Conservation (phyloP, 116 monocot genomes). For the Posidonia oceanica region DNA sequence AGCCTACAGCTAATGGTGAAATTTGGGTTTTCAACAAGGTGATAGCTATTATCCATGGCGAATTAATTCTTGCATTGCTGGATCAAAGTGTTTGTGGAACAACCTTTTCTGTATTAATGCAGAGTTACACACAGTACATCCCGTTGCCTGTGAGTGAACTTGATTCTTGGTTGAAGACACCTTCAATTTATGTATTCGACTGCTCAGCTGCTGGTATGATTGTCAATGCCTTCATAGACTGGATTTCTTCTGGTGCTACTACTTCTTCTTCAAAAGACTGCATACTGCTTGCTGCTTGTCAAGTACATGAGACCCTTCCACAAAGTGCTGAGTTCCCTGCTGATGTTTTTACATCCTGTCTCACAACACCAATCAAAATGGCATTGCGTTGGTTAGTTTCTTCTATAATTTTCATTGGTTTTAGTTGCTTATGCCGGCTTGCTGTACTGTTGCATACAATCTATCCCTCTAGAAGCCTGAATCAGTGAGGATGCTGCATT, state of each 20-base stretch:
- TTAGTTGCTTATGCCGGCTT: not conserved
- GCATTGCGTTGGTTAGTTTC: constrained; percentile 80
- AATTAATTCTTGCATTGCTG: constrained; percentile 1
- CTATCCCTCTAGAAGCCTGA: too few relatives aligned
- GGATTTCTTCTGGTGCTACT: constrained; percentile 41
- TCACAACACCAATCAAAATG: constrained; percentile 98
- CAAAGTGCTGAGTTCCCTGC: constrained; percentile 95
- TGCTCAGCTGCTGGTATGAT: constrained; percentile 93
- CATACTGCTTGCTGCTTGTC: constrained; percentile 92
- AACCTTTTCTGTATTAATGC: constrained; percentile 7
- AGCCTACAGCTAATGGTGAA: constrained; percentile 91
- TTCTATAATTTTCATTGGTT: constrained; percentile 2
- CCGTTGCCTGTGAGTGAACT: constrained; percentile 85
- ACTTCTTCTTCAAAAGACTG: constrained; percentile 54
- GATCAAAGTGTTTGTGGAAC: not conserved
- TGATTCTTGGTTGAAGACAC: constrained; percentile 91
- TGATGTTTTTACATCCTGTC: constrained; percentile 94
- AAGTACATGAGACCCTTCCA: constrained; percentile 87
- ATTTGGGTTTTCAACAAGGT: constrained; percentile 99
- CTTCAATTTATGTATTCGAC: constrained; percentile 97
- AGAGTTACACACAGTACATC: constrained; percentile 98
- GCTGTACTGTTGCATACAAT: too few relatives aligned
- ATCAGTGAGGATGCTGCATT: too few relatives aligned
- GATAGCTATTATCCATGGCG: not conserved
- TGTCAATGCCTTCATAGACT: constrained; percentile 68